Evolutionary conservation across 306 rosid genomes (phyloP).

Genomic region (Dalbergia cochinchinensis): DNA sequence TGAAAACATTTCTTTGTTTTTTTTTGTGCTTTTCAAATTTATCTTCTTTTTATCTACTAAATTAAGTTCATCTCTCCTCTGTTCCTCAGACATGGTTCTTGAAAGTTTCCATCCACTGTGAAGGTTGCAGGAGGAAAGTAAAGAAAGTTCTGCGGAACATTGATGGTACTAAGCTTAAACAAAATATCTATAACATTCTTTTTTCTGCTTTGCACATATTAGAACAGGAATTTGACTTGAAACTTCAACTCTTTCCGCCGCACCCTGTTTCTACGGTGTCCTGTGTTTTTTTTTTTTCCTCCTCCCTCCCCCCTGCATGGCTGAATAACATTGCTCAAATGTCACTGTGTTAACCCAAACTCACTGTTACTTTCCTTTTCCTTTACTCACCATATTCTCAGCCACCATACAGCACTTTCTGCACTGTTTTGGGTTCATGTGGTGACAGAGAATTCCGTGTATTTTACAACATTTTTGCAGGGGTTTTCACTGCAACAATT

Average conservation of each 20-base stretch:
- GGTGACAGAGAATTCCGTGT: slow-evolving; percentile 4
- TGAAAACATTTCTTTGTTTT: neutral
- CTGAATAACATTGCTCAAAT: slow-evolving; percentile 4
- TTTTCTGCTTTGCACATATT: slow-evolving; percentile 6
- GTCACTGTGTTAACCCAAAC: slow-evolving; percentile 31
- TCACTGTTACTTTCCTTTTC: neutral
- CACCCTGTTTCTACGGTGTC: slow-evolving; percentile 15
- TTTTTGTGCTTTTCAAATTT: neutral
- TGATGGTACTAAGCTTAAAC: slow-evolving; percentile 65
- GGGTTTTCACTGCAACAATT: slow-evolving; percentile 72
- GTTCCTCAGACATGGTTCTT: slow-evolving; percentile 56
- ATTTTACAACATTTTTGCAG: slow-evolving; percentile 46
- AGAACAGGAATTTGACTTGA: slow-evolving; percentile 32
- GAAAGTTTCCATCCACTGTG: slow-evolving; percentile 79
- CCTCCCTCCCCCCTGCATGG: slow-evolving; percentile 45
- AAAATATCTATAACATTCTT: neutral
- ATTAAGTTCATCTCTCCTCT: neutral
- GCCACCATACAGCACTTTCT: slow-evolving; percentile 4
- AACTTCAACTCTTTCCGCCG: slow-evolving; percentile 14
- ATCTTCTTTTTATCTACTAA: neutral
- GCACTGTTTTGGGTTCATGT: neutral
- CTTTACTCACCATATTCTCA: neutral
- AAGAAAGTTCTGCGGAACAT: slow-evolving; percentile 81
- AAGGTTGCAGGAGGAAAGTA: slow-evolving; percentile 88
- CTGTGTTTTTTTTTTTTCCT: neutral